phyloP scores from a whole-genome alignment of 768 basidiomycete genomes.

The Leucogyrophana mollusca region DNA sequence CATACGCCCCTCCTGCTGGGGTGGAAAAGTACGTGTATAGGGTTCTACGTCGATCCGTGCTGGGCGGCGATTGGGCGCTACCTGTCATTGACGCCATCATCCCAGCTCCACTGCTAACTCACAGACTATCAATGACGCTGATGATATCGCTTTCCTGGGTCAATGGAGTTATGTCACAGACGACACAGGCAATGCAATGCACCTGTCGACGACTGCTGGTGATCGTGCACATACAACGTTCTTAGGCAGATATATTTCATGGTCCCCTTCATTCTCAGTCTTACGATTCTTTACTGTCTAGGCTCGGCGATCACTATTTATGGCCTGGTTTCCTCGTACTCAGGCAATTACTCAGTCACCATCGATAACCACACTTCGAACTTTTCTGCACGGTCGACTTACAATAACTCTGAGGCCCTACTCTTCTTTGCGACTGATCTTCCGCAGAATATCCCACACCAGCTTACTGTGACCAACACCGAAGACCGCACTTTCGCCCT shows the following conservation, averaged over 20 bases:
- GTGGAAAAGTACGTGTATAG: conserved; percentile 32
- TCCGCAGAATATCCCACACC: conserved; percentile 46
- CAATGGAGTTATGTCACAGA: conserved; percentile 48
- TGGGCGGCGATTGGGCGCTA: background rate
- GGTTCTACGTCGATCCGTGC: too few species aligned
- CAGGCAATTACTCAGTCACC: conserved; percentile 58
- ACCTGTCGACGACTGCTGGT: conserved; percentile 38
- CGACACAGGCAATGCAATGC: conserved; percentile 25
- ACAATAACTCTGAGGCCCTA: conserved; percentile 47
- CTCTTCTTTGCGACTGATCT: conserved; percentile 67
- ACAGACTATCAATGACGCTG: conserved; percentile 41
- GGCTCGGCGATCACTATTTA: conserved; percentile 61
- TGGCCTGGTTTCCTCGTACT: conserved; percentile 56
- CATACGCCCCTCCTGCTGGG: conserved; percentile 32
- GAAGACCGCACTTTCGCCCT: conserved; percentile 52
- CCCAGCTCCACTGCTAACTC: conserved; percentile 34
- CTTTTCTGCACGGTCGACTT: conserved; percentile 53
- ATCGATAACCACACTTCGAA: conserved; percentile 50
- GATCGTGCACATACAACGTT: conserved; percentile 46
- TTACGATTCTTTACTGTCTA: conserved; percentile 25
- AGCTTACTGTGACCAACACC: conserved; percentile 54
- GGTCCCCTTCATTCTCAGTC: too few species aligned
- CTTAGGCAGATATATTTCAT: conserved; percentile 38
- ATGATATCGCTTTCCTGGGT: conserved; percentile 49
- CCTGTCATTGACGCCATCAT: conserved; percentile 18